phyloP scores from a whole-genome alignment of 2,329 filamentous ascomycete species.

The Dactylella cylindrospora region DNA sequence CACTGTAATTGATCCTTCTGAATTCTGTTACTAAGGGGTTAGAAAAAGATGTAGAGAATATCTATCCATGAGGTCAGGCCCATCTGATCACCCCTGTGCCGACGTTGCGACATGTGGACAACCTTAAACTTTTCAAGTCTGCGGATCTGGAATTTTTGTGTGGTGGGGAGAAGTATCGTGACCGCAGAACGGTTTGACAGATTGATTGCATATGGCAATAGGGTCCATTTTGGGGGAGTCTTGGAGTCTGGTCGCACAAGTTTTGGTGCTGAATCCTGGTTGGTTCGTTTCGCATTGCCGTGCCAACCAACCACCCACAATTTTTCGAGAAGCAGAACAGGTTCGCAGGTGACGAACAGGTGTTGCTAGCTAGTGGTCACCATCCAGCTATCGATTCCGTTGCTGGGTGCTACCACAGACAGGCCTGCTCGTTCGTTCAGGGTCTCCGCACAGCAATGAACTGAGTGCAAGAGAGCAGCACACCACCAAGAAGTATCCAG shows the following conservation, averaged over 20 bases:
- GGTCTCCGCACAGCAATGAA: too few relatives aligned
- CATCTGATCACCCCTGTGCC: conserved; percentile 22
- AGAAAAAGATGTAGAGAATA: conserved; percentile 10
- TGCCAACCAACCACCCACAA: conserved; percentile 16
- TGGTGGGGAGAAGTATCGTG: background rate
- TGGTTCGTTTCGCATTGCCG: conserved; percentile 42
- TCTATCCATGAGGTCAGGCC: conserved; percentile 14
- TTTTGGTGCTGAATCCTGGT: too few relatives aligned
- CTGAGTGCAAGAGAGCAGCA: too few relatives aligned
- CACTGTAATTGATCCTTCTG: too few relatives aligned
- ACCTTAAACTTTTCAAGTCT: conserved; percentile 1
- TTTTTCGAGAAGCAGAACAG: conserved; percentile 1
- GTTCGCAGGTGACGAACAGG: conserved; percentile 24
- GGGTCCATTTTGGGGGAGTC: background rate
- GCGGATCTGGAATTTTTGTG: too few relatives aligned
- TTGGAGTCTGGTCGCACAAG: conserved; percentile 5
- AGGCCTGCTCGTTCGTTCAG: too few relatives aligned
- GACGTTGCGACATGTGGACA: conserved; percentile 12
- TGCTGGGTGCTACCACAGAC: too few relatives aligned
- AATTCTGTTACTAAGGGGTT: too few relatives aligned
- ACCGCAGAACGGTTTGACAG: background rate
- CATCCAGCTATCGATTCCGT: too few relatives aligned
- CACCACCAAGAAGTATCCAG: too few relatives aligned
- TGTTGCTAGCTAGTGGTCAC: too few relatives aligned
- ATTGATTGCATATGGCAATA: background rate